Evolutionary conservation across 2,329 filamentous ascomycete species (phyloP).

Genomic region (Cladophialophora carrionii): DNA sequence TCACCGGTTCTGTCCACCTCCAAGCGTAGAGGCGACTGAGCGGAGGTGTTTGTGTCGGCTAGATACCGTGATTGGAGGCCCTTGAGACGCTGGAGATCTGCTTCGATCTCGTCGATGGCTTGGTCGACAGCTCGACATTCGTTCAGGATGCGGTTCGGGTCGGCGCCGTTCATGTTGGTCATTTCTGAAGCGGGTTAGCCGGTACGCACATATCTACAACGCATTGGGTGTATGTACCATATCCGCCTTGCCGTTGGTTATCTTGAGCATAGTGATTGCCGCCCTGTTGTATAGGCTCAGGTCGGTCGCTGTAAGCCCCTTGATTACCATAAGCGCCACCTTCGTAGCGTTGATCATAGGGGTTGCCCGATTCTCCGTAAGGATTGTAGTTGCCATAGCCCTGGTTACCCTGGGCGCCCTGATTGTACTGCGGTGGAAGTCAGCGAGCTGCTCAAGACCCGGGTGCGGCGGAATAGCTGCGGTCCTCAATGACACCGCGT

Average conservation of each 20-base stretch:
- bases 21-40: constrained; percentile 66
- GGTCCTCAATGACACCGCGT: not conserved
- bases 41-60: constrained; percentile 72
- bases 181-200: constrained; percentile 46
- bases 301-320: constrained; percentile 38
- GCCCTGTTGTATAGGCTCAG: constrained; percentile 40
- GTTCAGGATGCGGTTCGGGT: constrained; percentile 79
- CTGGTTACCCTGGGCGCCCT: constrained; percentile 25
- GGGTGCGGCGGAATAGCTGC: constrained; percentile 2
- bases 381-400: constrained; percentile 56
- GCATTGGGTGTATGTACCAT: constrained; percentile 42
- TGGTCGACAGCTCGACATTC: constrained; percentile 80
- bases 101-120: constrained; percentile 74
- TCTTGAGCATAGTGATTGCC: constrained; percentile 45
- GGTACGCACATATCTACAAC: not conserved
- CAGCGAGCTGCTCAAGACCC: constrained; percentile 10
- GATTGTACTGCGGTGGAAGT: constrained; percentile 29
- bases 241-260: constrained; percentile 54
- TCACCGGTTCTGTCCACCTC: constrained; percentile 73
- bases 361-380: constrained; percentile 34
- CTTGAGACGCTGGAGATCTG: constrained; percentile 71
- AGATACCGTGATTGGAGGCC: constrained; percentile 72
- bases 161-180: constrained; percentile 47
- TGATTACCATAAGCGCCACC: constrained; percentile 43
- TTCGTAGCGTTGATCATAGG: constrained; percentile 32